Conservation (phyloP, 2,329 filamentous ascomycete species). For the Chrysosphaeria jannelii region DNA sequence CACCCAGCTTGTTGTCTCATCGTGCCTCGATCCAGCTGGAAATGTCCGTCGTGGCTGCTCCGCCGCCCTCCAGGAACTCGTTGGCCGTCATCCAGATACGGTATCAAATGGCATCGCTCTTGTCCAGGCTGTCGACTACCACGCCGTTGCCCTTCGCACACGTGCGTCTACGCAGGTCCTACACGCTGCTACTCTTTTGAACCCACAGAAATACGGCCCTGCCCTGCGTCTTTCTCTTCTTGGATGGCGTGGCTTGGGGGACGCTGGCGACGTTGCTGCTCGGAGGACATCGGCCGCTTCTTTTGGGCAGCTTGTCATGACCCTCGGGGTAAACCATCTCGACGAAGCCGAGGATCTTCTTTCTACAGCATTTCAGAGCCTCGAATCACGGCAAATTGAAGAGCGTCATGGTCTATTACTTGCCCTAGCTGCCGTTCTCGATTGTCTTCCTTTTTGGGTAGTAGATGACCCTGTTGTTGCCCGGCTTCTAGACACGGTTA, state of each 20-base stretch:
- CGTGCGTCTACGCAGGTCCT: constrained; percentile 58
- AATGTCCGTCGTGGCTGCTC: constrained; percentile 85
- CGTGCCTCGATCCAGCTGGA: constrained; percentile 64
- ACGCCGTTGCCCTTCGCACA: constrained; percentile 64
- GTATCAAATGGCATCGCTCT: constrained; percentile 56
- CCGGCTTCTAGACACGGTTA: too few species aligned
- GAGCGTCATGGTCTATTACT: constrained; percentile 37
- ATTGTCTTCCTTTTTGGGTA: constrained; percentile 13
- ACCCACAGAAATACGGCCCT: constrained; percentile 29
- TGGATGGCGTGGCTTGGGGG: constrained; percentile 68
- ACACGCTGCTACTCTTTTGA: constrained; percentile 32
- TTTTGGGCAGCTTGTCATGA: constrained; percentile 30
- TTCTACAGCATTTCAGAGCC: constrained; percentile 13
- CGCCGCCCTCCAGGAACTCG: constrained; percentile 75
- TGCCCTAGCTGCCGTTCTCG: constrained; percentile 26
- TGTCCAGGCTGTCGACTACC: constrained; percentile 78
- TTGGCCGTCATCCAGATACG: constrained; percentile 72
- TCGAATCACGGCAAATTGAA: constrained; percentile 30
- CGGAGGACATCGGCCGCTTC: constrained; percentile 41
- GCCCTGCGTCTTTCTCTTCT: constrained; percentile 41
- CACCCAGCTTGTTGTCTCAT: constrained; percentile 50
- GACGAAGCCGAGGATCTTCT: too few species aligned
- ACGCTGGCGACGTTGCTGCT: constrained; percentile 40
- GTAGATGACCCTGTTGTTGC: too few species aligned
- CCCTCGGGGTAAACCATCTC: too few species aligned